Base-by-base conservation (phyloP, 208 protist species). In the Leishmania aethiopica region DNA sequence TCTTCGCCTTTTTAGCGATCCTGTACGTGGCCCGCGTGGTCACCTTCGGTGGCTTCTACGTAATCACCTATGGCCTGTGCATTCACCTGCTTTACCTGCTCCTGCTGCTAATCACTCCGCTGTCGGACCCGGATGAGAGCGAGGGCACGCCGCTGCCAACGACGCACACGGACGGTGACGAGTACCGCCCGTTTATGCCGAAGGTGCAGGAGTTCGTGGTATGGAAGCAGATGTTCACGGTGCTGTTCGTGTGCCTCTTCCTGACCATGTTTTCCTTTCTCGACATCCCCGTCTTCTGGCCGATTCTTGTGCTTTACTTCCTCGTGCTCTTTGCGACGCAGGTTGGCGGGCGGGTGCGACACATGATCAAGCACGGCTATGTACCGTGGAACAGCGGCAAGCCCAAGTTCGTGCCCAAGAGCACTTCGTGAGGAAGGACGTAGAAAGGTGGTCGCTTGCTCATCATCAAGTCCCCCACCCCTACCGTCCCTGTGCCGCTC, bases 231-330 rank as follows among this genome's bases (percentile, higher is more conserved):
- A 94, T 95, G 88, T 88, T 89, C 22, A 94, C 89, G 40, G 97
- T 95, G 19, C 75, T 99, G 32, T 11, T 91, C 0, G 91, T 99
- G 78, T 92, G 96, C 64, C 78, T 99, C 7, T 87, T 98, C 13
- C 91, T 96, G 35, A 99, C 98, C 6, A 95, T 99, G 75, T 98
- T 99, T 75, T 59, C 81, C 57, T 87, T 99, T 45, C 92, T 99
- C 2, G 94, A 99, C 88, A 98, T 99, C 55, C 98, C 99, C 22
- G 98, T 99, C 2, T 99, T 98, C 84, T 99, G 99, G 98, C 99
- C 99, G n/a, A 99, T 99, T 78, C 84, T 99, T 28, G 83, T 99
- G 10, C 62, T 99, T 19, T 99, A 99, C 88, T 99, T 99, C 84
- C 84, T 99, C 49, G 62, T 99, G 8, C 89, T 99, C 25, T 98